phyloP scores from a whole-genome alignment of 176 grass and related monocot species.

The Oryza australiensis region DNA sequence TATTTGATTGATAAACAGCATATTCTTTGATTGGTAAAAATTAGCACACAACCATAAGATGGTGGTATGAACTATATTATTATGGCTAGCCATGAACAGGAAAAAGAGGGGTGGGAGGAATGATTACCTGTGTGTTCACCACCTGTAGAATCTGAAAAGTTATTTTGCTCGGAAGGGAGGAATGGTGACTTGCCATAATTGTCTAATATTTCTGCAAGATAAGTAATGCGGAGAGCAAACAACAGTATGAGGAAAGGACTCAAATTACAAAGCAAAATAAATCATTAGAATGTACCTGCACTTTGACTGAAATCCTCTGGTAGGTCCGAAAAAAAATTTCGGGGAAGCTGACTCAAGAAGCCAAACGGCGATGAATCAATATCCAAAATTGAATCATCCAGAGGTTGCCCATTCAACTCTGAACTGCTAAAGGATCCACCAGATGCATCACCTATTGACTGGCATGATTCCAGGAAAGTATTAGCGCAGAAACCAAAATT shows the following conservation, averaged over 20 bases:
- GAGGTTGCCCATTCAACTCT: slow-evolving; percentile 81
- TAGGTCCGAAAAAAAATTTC: slow-evolving; percentile 91
- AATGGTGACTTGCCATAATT: slow-evolving; percentile 76
- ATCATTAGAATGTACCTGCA: slow-evolving; percentile 51
- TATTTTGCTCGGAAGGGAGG: slow-evolving; percentile 69
- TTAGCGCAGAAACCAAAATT: slow-evolving; percentile 79
- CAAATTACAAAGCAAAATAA: neutral
- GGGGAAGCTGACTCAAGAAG: slow-evolving; percentile 82
- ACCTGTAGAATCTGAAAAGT: slow-evolving; percentile 77
- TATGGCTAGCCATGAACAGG: neutral
- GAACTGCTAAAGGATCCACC: slow-evolving; percentile 89
- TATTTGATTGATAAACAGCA: neutral
- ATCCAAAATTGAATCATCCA: slow-evolving; percentile 74
- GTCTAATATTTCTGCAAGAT: slow-evolving; percentile 69
- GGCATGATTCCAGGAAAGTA: slow-evolving; percentile 75
- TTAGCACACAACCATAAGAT: neutral
- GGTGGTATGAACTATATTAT: slow-evolving; percentile 2
- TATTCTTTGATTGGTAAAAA: neutral
- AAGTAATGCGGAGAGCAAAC: slow-evolving; percentile 13
- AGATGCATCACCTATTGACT: slow-evolving; percentile 80
- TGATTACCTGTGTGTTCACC: slow-evolving; percentile 56
- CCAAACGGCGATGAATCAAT: slow-evolving; percentile 76
- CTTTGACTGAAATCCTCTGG: slow-evolving; percentile 83
- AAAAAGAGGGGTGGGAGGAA: neutral
- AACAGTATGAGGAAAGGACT: neutral